Evolutionary conservation across 257 asterid species (phyloP).

Genomic region (Coffea canephora): DNA sequence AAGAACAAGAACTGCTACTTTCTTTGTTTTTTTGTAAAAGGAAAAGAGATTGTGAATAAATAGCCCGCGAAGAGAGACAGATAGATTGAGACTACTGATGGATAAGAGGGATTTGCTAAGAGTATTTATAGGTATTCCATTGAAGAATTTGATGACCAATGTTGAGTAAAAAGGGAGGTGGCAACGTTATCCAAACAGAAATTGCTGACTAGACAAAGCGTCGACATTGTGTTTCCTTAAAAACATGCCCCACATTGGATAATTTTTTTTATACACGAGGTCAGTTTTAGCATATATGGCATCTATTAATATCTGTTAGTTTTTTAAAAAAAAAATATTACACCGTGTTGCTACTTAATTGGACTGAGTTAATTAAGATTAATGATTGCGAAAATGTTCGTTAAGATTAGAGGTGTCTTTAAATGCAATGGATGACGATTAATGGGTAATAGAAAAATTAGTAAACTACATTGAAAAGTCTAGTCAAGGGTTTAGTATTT

Average conservation of each 20-base stretch:
- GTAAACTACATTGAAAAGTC: too few relatives aligned
- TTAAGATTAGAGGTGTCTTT: neutral
- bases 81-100: conserved; percentile 9
- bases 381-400: neutral
- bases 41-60: neutral
- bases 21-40: neutral
- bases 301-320: too few relatives aligned
- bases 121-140: conserved; percentile 36
- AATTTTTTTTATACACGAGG: too few relatives aligned
- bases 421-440: neutral
- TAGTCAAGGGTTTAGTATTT: too few relatives aligned
- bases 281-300: too few relatives aligned
- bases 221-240: neutral
- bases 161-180: conserved; percentile 33
- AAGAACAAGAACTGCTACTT: conserved; percentile 5
- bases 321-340: too few relatives aligned
- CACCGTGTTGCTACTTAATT: neutral
- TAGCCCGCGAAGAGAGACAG: neutral
- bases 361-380: neutral
- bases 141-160: neutral
- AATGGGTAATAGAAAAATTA: too few relatives aligned
- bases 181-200: conserved; percentile 46
- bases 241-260: neutral
- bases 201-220: conserved; percentile 6
- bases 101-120: conserved; percentile 20